A percentile compares a stretch with the other conserved stretches of the same genome.
phyloP scores from a whole-genome alignment of 306 rosid species.

The Begonia masoniana region DNA sequence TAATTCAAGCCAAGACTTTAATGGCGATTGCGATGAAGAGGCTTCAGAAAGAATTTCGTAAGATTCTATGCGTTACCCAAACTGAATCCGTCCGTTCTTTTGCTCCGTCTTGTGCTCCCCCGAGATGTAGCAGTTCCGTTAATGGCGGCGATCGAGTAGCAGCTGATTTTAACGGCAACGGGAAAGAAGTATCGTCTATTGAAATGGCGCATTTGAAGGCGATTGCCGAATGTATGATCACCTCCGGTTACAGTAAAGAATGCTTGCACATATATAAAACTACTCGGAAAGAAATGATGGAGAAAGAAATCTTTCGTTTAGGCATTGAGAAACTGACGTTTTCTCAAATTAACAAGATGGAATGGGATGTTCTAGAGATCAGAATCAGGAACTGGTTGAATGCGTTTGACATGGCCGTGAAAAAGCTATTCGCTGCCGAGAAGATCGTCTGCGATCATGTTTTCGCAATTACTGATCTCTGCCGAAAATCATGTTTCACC shows the following conservation, averaged over 20 bases:
- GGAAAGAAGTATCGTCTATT: slow-evolving; percentile 23
- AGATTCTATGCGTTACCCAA: slow-evolving; percentile 43
- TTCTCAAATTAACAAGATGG: slow-evolving; percentile 38
- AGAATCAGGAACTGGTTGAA: slow-evolving; percentile 45
- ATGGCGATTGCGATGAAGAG: slow-evolving; percentile 69
- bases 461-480: slow-evolving; percentile 26
- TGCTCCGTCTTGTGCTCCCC: no score
- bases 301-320: slow-evolving; percentile 55
- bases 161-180: slow-evolving; percentile 32
- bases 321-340: slow-evolving; percentile 31
- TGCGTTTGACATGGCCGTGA: slow-evolving; percentile 28
- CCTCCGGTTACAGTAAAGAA: slow-evolving; percentile 63
- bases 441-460: slow-evolving; percentile 54
- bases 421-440: slow-evolving; percentile 47
- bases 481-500: slow-evolving; percentile 48
- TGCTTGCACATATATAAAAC: slow-evolving; percentile 36
- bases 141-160: slow-evolving; percentile 22
- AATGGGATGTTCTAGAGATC: slow-evolving; percentile 34
- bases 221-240: slow-evolving; percentile 71
- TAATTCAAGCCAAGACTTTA: slow-evolving; percentile 21
- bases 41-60: slow-evolving; percentile 46
- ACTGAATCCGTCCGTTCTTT: slow-evolving; percentile 41
- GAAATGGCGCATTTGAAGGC: slow-evolving; percentile 39
- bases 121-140: slow-evolving; percentile 33
- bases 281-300: slow-evolving; percentile 53